A percentile compares a stretch with the other conserved stretches of the same genome.
phyloP scores from a whole-genome alignment of 768 basidiomycete genomes.

The Clitopilus hobsonii region DNA sequence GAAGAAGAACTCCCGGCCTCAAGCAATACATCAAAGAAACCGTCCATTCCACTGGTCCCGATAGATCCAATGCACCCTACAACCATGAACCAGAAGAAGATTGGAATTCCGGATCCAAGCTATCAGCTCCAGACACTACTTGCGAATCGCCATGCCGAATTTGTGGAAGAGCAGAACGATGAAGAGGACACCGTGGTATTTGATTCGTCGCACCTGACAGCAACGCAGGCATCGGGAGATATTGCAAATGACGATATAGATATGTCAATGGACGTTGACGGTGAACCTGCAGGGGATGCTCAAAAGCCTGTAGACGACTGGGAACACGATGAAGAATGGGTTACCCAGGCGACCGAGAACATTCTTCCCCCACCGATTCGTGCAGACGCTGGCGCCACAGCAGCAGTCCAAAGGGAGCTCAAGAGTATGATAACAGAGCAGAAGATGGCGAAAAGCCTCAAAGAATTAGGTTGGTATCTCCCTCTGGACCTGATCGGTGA shows the following conservation, averaged over 20 bases:
- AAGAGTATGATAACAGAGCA: slow-evolving; percentile 60
- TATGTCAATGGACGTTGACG: slow-evolving; percentile 20
- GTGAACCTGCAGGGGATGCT: slow-evolving; percentile 12
- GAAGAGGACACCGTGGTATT: slow-evolving; percentile 36
- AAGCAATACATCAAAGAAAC: slow-evolving; percentile 7
- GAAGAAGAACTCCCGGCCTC: not conserved
- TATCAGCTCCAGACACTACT: slow-evolving; percentile 49
- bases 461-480: slow-evolving; percentile 69
- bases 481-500: slow-evolving; percentile 61
- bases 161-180: slow-evolving; percentile 40
- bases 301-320: slow-evolving; percentile 38
- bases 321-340: slow-evolving; percentile 50
- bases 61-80: slow-evolving; percentile 46
- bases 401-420: slow-evolving; percentile 59
- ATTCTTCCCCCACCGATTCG: slow-evolving; percentile 59
- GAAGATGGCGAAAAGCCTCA: slow-evolving; percentile 34
- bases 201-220: slow-evolving; percentile 2
- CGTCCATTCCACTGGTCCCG: slow-evolving; percentile 33
- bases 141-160: slow-evolving; percentile 31
- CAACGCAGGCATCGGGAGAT: not conserved
- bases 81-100: slow-evolving; percentile 27
- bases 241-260: slow-evolving; percentile 44
- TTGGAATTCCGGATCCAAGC: slow-evolving; percentile 56
- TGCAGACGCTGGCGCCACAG: slow-evolving; percentile 47
- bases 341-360: slow-evolving; percentile 34